Percentiles rank a stretch among this genome's conserved stretches.
phyloP scores from a whole-genome alignment of 108 stramenopile genomes.

The Phaeodactylum tricornutum region DNA sequence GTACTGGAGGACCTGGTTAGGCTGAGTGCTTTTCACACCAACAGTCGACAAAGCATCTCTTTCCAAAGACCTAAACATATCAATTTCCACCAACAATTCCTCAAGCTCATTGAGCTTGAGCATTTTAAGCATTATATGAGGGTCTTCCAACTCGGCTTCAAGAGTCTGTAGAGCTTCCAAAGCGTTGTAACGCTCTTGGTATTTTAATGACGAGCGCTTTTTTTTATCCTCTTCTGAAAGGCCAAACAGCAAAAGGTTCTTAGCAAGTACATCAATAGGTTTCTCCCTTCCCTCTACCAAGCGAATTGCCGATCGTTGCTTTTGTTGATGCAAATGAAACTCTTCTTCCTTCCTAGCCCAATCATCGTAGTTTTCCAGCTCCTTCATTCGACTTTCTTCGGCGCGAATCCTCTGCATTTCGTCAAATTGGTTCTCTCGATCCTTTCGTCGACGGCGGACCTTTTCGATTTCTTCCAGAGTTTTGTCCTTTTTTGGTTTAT shows the following conservation, averaged over 20 bases:
- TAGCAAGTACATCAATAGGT: slow-evolving; percentile 92
- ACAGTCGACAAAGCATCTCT: slow-evolving; percentile 30
- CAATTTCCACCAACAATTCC: slow-evolving; percentile 74
- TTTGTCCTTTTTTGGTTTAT: slow-evolving; percentile 34
- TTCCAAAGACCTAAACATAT: slow-evolving; percentile 69
- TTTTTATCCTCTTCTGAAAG: slow-evolving; percentile 57
- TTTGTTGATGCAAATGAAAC: slow-evolving; percentile 91
- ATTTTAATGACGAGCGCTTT: slow-evolving; percentile 69
- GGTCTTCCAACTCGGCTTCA: slow-evolving; percentile 76
- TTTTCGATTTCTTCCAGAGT: slow-evolving; percentile 91
- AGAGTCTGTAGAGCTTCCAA: slow-evolving; percentile 67
- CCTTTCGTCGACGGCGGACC: slow-evolving; percentile 86
- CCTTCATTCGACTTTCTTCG: slow-evolving; percentile 89
- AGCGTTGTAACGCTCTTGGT: slow-evolving; percentile 81
- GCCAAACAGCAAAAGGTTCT: slow-evolving; percentile 94
- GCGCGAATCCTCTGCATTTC: slow-evolving; percentile 92
- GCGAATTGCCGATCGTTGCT: slow-evolving; percentile 83
- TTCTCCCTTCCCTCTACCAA: slow-evolving; percentile 89
- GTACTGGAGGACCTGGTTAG: slow-evolving; percentile 41
- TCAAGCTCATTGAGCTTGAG: slow-evolving; percentile 79
- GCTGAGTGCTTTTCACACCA: slow-evolving; percentile 11
- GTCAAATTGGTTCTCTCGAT: slow-evolving; percentile 75
- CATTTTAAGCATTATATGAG: slow-evolving; percentile 52
- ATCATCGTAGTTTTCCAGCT: slow-evolving; percentile 92
- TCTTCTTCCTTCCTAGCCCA: slow-evolving; percentile 98